A percentile compares a stretch with the other conserved stretches of the same genome.
Evolutionary conservation across 2,329 filamentous ascomycete genomes (phyloP).

Genomic region (Fusarium begoniae): DNA sequence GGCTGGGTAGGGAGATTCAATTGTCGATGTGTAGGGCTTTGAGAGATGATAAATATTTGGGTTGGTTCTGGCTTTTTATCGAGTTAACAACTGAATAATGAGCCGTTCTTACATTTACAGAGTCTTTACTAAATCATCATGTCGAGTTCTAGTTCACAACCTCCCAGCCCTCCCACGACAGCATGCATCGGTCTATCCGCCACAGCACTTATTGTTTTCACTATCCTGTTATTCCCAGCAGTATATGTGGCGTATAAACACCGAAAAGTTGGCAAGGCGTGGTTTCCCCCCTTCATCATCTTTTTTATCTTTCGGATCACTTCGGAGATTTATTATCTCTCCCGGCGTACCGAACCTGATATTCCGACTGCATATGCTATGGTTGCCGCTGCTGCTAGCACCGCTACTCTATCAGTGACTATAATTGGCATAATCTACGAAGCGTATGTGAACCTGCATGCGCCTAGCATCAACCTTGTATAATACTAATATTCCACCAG

Average conservation of each 20-base stretch:
- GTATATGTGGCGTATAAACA: background rate
- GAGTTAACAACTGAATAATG: rapidly evolving
- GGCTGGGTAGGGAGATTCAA: background rate
- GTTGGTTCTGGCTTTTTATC: background rate
- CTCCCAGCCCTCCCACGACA: background rate
- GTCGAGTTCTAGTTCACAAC: background rate
- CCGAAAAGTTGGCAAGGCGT: background rate
- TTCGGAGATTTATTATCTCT: background rate
- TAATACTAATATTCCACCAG: background rate
- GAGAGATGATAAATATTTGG: background rate
- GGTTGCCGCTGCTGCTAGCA: background rate
- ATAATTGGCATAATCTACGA: background rate
- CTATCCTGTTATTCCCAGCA: background rate
- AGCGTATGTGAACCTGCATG: background rate
- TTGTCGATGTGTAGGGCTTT: rapidly evolving
- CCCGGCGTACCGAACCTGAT: background rate
- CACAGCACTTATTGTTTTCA: background rate
- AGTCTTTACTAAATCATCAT: background rate
- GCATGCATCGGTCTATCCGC: background rate
- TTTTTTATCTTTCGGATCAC: background rate
- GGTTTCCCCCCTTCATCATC: background rate
- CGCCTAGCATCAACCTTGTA: rapidly evolving
- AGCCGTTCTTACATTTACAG: background rate
- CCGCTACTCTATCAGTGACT: background rate
- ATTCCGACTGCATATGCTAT: background rate